Evolutionary conservation across 208 protist genomes (phyloP), one percentile per base, ranked within the genome.

Genomic region (Vickermania ingenoplastis): DNA sequence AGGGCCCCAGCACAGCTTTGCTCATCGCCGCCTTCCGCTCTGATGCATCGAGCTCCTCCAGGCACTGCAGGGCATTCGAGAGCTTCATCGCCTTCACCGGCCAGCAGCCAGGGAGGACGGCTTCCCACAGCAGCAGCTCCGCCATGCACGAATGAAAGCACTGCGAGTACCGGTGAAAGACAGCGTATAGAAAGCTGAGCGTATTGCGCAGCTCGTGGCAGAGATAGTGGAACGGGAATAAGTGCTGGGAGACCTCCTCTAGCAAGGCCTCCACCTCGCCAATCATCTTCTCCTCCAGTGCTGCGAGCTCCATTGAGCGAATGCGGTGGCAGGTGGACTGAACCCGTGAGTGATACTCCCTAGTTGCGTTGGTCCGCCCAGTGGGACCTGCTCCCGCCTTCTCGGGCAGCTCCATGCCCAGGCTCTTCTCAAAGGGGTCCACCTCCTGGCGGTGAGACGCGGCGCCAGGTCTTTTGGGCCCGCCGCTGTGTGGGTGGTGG

Each of bases 1-100:
- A 70, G 29, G 77, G 73, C 5, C 75, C 55, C 11, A 85, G 71
- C 5, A 64, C 57, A 0, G 72, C 36, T 0, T 61, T 57, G 41
- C 13, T 61, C 62, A 14, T 36, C 2, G 24, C 49, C 27, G 17
- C 31, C 22, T 13, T 49, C 22, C 56, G 41, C 21, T 31, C 41
- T 22, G n/a, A 45, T 17, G 11, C 52, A 22, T 54, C 51, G 21
- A 63, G 13, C 0, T 51, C 55, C 23, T 65, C 63, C 17, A 64
- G 36, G 31, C 83, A 91, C 21, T 65, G 63, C 22, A 89, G 53
- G 1, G 77, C 69, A 52, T 94, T 94, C 7, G 61, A 53, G 14
- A 94, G n/a, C 54, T 94, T 94, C 65, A 89, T 61, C 53, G 66
- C 67, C 69, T 94, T 94, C 36, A 91, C 84, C 5, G 83, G 87